Percentiles rank a stretch among this genome's conserved stretches.
Conservation (phyloP, 2,329 filamentous ascomycete genomes). For the Myotisia sp. region DNA sequence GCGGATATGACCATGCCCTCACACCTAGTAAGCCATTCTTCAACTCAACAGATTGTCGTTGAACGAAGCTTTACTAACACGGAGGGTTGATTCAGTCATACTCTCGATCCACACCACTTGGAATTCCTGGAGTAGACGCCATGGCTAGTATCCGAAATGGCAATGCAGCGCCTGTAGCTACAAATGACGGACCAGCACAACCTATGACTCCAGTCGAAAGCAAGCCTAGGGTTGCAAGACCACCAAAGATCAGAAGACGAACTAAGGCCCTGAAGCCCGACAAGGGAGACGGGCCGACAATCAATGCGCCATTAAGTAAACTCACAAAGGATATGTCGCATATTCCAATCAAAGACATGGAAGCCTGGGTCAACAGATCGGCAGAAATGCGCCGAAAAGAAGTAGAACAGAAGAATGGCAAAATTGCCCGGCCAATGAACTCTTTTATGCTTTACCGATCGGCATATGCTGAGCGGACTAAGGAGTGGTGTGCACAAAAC, state of each 20-base stretch:
- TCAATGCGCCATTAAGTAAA: constrained; percentile 14
- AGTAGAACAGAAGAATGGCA: constrained; percentile 55
- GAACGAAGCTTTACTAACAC: too few relatives aligned
- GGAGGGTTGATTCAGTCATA: constrained; percentile 6
- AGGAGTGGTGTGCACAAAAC: constrained; percentile 65
- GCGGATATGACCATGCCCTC: too few relatives aligned
- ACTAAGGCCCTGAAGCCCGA: constrained; percentile 9
- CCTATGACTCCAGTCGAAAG: constrained; percentile 7
- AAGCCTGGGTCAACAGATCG: constrained; percentile 60
- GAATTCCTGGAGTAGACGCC: constrained; percentile 6
- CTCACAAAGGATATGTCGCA: constrained; percentile 15
- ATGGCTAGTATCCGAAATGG: constrained; percentile 8
- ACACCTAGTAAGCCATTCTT: too few relatives aligned
- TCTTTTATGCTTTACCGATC: constrained; percentile 97
- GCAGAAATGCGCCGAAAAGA: constrained; percentile 52
- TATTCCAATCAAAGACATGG: constrained; percentile 62
- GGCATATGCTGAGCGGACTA: constrained; percentile 75
- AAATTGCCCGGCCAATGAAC: constrained; percentile 88
- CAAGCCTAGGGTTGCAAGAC: constrained; percentile 13
- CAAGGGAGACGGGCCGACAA: constrained; percentile 6
- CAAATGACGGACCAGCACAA: constrained; percentile 4
- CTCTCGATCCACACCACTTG: constrained; percentile 2
- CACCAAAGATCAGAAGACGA: constrained; percentile 13
- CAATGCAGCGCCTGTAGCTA: constrained; percentile 7
- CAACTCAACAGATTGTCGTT: background rate